These are phyloP conservation scores for Mortierella sp. DNA, from an alignment of 371 early-diverging fungal genomes.

Conservation along the genomic window DNA sequence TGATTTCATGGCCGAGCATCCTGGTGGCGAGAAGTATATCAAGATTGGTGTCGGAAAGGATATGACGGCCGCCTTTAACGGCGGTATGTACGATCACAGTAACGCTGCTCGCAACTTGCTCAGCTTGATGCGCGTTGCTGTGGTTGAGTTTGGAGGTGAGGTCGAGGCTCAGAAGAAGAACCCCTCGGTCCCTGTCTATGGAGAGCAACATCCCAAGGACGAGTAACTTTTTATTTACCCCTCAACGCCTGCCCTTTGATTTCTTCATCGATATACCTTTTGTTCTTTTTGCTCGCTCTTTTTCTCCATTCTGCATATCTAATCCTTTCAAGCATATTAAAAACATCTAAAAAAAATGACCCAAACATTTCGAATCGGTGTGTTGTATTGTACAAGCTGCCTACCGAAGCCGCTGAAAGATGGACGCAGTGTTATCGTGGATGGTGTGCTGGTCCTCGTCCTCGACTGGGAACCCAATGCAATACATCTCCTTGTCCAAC, in stretches of 20 bases:
- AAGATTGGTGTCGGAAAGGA: slow-evolving; percentile 86
- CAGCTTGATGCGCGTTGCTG: slow-evolving; percentile 77
- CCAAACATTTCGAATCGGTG: not conserved
- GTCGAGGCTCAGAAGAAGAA: slow-evolving; percentile 52
- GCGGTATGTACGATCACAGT: slow-evolving; percentile 88
- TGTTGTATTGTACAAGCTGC: slow-evolving; percentile 44
- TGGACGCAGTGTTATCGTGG: slow-evolving; percentile 42
- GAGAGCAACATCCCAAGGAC: slow-evolving; percentile 22
- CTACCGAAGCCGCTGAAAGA: slow-evolving; percentile 30
- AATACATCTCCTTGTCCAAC: slow-evolving; percentile 46
- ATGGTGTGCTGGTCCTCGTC: slow-evolving; percentile 43
- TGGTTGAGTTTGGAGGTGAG: slow-evolving; percentile 66
- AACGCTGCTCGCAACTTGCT: slow-evolving; percentile 85
- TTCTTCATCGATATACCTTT: slow-evolving; percentile 1
- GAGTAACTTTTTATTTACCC: slow-evolving; percentile 2
- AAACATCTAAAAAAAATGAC: not conserved
- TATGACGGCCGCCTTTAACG: slow-evolving; percentile 89
- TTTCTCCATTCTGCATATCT: not conserved
- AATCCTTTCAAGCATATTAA: slow-evolving; percentile 2
- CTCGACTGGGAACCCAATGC: slow-evolving; percentile 46
- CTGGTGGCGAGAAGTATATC: slow-evolving; percentile 89
- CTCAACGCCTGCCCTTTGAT: not conserved
- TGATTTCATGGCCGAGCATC: slow-evolving; percentile 90
- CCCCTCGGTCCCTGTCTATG: slow-evolving; percentile 26
- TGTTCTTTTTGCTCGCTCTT: not conserved